Evolutionary conservation across 805 yeast species (phyloP).

Genomic region (Ogataea nitratoaversa): DNA sequence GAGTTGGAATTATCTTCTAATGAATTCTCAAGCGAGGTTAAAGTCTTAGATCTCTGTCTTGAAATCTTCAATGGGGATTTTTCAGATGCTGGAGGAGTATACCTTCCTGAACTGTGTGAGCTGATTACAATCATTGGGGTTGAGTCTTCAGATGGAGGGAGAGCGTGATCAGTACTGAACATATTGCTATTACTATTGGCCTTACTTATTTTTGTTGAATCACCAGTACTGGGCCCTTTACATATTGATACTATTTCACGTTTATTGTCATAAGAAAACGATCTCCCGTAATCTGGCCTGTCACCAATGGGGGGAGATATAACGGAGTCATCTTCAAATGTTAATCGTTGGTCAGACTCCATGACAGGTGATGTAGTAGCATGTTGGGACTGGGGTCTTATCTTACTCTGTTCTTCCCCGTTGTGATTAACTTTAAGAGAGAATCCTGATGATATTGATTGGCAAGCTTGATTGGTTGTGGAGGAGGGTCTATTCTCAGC

Average conservation of each 20-base stretch:
- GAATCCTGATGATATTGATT: not conserved
- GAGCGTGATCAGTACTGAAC: not conserved
- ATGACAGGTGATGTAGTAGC: not conserved
- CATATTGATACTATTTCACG: conserved; percentile 1
- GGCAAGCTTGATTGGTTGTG: not conserved
- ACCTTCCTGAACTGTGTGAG: not conserved
- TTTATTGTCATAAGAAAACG: conserved; percentile 18
- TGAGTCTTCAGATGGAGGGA: not conserved
- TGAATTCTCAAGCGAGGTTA: conserved; percentile 25
- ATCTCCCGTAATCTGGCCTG: conserved; percentile 18
- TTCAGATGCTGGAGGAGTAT: not conserved
- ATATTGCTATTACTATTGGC: not conserved
- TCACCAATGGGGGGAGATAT: conserved; percentile 1
- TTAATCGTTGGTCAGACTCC: not conserved
- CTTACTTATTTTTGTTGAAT: no score
- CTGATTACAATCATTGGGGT: not conserved
- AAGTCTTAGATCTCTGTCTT: conserved; percentile 31
- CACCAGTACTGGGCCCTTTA: conserved; percentile 1
- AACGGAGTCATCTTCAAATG: not conserved
- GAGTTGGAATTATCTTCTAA: conserved; percentile 10
- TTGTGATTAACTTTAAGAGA: not conserved
- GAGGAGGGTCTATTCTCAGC: not conserved
- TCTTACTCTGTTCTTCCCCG: not conserved
- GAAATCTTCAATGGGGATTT: conserved; percentile 10
- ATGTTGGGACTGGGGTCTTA: not conserved